Percentiles rank a stretch among this genome's conserved stretches.
Evolutionary conservation across 176 grass and related monocot species (phyloP).

Genomic region (Aegilops umbellulata): DNA sequence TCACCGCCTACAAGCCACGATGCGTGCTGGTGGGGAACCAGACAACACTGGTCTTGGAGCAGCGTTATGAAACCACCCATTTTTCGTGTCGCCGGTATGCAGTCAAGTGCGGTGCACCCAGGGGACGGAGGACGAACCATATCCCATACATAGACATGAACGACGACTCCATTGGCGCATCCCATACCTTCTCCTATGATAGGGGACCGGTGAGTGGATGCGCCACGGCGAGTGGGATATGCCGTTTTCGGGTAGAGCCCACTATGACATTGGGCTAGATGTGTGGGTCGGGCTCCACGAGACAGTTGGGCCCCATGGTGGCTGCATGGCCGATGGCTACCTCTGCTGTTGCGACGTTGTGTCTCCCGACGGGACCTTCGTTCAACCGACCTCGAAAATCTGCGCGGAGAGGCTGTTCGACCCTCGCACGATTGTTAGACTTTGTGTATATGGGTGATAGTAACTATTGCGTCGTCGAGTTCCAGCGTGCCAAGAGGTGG

Average conservation of each 20-base stretch:
- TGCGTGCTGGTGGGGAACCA: not conserved
- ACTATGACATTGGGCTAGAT: not conserved
- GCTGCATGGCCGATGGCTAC: not conserved
- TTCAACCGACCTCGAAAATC: not conserved
- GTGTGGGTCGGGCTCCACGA: not conserved
- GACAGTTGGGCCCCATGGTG: too few relatives aligned
- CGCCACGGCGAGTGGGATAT: not conserved
- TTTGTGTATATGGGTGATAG: not conserved
- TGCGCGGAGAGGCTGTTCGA: not conserved
- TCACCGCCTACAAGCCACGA: not conserved
- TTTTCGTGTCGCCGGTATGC: not conserved
- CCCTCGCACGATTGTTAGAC: not conserved
- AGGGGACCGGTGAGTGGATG: not conserved
- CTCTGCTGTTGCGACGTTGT: not conserved
- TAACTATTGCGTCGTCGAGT: not conserved
- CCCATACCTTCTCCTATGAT: not conserved
- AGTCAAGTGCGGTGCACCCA: not conserved
- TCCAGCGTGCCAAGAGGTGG: not conserved
- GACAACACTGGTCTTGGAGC: not conserved
- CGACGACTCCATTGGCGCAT: not conserved
- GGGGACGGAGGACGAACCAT: not conserved
- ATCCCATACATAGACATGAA: not conserved
- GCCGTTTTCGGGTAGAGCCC: not conserved
- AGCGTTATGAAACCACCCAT: not conserved
- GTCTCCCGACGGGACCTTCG: not conserved